Evolutionary conservation across 2,329 filamentous ascomycete species (phyloP).

Genomic region (Drechslerella coelobrocha): DNA sequence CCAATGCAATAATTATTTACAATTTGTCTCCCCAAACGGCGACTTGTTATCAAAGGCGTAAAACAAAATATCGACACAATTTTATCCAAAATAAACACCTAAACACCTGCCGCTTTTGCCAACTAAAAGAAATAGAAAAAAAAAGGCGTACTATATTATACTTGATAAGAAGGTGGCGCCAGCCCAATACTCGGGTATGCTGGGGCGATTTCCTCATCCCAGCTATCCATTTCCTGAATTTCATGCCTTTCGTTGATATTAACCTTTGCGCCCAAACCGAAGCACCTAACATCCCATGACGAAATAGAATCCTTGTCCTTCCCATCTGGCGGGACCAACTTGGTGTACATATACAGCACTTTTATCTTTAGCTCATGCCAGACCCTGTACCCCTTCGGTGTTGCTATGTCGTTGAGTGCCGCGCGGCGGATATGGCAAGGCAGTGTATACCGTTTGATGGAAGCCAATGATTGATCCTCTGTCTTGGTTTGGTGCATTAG

Average conservation of each 20-base stretch:
- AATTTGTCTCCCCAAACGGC: no score
- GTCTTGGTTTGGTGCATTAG: not conserved
- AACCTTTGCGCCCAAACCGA: not conserved
- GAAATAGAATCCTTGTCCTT: not conserved
- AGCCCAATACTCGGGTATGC: slow-evolving; percentile 9
- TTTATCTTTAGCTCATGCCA: slow-evolving; percentile 17
- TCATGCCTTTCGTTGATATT: slow-evolving; percentile 2
- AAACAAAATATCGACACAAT: no score
- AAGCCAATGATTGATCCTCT: not conserved
- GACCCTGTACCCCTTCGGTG: slow-evolving; percentile 6
- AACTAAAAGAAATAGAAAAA: no score
- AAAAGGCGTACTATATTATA: no score
- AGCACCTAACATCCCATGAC: not conserved
- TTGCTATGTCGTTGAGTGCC: not conserved
- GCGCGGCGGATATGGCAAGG: not conserved
- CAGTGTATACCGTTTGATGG: slow-evolving; percentile 1
- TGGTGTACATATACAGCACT: slow-evolving; percentile 2
- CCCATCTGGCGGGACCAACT: not conserved
- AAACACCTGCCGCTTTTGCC: no score
- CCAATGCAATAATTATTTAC: no score
- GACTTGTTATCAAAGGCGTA: no score
- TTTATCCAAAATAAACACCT: no score
- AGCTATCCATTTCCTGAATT: slow-evolving; percentile 12
- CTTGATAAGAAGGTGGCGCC: slow-evolving; percentile 4
- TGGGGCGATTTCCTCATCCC: slow-evolving; percentile 16